Percentiles rank a stretch among this genome's conserved stretches.
Evolutionary conservation across 106 monocot genomes (phyloP).

Genomic region (Acorus calamus): DNA sequence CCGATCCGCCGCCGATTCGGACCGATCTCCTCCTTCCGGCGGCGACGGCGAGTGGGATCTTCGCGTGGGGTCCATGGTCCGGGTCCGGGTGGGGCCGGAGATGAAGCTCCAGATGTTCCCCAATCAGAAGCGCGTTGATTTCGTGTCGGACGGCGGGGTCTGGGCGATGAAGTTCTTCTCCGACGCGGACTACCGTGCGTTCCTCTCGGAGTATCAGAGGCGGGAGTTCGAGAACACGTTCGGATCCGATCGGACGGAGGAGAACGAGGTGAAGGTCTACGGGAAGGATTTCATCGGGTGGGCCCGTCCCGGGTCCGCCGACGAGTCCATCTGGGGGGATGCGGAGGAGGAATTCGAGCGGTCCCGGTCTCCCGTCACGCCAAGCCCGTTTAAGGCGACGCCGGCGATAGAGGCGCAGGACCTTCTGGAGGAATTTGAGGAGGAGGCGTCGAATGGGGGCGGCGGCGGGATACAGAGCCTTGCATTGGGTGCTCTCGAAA

Average conservation of each 20-base stretch:
- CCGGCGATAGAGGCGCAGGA: slow-evolving; percentile 15
- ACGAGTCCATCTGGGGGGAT: slow-evolving; percentile 86
- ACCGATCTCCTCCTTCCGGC: neutral
- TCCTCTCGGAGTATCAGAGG: slow-evolving; percentile 46
- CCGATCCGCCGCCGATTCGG: slow-evolving; percentile 12
- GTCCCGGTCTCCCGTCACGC: slow-evolving; percentile 1
- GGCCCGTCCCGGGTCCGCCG: slow-evolving; percentile 66
- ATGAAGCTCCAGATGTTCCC: slow-evolving; percentile 79
- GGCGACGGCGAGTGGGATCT: slow-evolving; percentile 12
- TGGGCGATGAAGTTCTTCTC: slow-evolving; percentile 73
- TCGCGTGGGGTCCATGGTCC: slow-evolving; percentile 53
- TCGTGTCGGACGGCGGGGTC: slow-evolving; percentile 66
- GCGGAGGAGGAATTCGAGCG: slow-evolving; percentile 54
- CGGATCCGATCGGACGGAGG: slow-evolving; percentile 46
- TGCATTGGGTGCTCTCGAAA: slow-evolving; percentile 67
- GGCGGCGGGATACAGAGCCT: slow-evolving; percentile 67
- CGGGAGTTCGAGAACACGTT: slow-evolving; percentile 76
- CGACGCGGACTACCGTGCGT: slow-evolving; percentile 27
- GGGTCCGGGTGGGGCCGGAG: slow-evolving; percentile 41
- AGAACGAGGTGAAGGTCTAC: slow-evolving; percentile 49
- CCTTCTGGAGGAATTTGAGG: slow-evolving; percentile 66
- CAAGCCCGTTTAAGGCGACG: slow-evolving; percentile 1
- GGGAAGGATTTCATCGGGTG: slow-evolving; percentile 92
- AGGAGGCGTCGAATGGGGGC: slow-evolving; percentile 14
- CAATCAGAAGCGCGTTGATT: slow-evolving; percentile 68